phyloP scores from a whole-genome alignment of 2,329 filamentous ascomycete species.

The Achaetomium macrosporum region DNA sequence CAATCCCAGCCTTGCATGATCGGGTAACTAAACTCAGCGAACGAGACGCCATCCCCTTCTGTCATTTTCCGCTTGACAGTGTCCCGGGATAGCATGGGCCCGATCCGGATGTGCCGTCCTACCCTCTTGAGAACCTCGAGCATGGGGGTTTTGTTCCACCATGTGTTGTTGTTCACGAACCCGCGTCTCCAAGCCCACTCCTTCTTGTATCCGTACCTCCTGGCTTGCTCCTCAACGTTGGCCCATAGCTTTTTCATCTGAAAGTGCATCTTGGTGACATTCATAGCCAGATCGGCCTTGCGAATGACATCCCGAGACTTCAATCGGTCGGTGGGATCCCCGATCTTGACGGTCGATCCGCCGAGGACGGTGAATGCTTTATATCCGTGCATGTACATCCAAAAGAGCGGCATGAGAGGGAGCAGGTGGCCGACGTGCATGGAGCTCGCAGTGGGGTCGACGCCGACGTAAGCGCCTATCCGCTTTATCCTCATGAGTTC shows the following conservation, averaged over 20 bases:
- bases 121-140: constrained; percentile 70
- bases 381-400: constrained; percentile 74
- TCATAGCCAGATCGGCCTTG: constrained; percentile 51
- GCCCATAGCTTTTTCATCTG: constrained; percentile 68
- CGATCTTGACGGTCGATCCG: constrained; percentile 70
- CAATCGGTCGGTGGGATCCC: constrained; percentile 69
- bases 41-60: constrained; percentile 88
- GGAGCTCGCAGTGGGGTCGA: constrained; percentile 75
- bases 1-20: constrained; percentile 95
- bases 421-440: constrained; percentile 76
- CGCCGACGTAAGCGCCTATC: constrained; percentile 71
- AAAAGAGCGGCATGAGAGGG: constrained; percentile 77
- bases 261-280: constrained; percentile 61
- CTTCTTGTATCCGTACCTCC: constrained; percentile 57
- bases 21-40: constrained; percentile 89
- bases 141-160: constrained; percentile 68
- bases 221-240: constrained; percentile 63
- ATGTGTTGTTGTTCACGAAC: constrained; percentile 75
- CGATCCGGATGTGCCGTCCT: constrained; percentile 68
- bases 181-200: constrained; percentile 61
- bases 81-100: constrained; percentile 82
- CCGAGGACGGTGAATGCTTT: constrained; percentile 62
- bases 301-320: constrained; percentile 51
- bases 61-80: constrained; percentile 83
- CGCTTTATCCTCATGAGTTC: constrained; percentile 58